Evolutionary conservation across 2,329 filamentous ascomycete species (phyloP).

Genomic region (Aureobasidium lini): DNA sequence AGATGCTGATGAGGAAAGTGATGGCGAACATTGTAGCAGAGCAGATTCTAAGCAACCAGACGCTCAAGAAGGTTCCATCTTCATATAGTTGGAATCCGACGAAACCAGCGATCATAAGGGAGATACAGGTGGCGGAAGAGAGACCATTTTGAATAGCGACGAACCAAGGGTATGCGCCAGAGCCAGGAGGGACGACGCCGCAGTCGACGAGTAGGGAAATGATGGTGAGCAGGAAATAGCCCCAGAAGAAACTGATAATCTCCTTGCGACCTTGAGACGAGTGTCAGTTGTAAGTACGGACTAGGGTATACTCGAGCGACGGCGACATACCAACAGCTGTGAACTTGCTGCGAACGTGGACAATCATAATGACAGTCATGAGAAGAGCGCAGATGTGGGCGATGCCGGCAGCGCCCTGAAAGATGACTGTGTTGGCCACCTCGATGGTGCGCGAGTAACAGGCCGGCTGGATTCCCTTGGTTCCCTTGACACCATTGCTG

Average conservation of each 20-base stretch:
- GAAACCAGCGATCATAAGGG: slow-evolving; percentile 91
- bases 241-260: slow-evolving; percentile 89
- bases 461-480: slow-evolving; percentile 64
- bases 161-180: slow-evolving; percentile 80
- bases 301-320: background rate
- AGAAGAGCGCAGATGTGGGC: slow-evolving; percentile 84
- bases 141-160: slow-evolving; percentile 80
- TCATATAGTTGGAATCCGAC: slow-evolving; percentile 98
- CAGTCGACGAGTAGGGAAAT: slow-evolving; percentile 85
- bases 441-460: slow-evolving; percentile 96
- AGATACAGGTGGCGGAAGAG: slow-evolving; percentile 76
- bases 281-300: background rate
- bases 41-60: slow-evolving; percentile 81
- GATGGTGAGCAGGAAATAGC: slow-evolving; percentile 86
- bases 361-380: slow-evolving; percentile 96
- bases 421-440: slow-evolving; percentile 96
- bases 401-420: slow-evolving; percentile 82
- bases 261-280: slow-evolving; percentile 52
- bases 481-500: slow-evolving; percentile 57
- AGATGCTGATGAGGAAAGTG: slow-evolving; percentile 76
- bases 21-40: slow-evolving; percentile 78
- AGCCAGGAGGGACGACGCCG: slow-evolving; percentile 80
- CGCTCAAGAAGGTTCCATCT: slow-evolving; percentile 84
- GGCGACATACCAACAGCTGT: slow-evolving; percentile 76
- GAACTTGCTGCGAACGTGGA: slow-evolving; percentile 95